phyloP scores from a whole-genome alignment of 371 early-diverging fungal species.

The Mortierella sp. region DNA sequence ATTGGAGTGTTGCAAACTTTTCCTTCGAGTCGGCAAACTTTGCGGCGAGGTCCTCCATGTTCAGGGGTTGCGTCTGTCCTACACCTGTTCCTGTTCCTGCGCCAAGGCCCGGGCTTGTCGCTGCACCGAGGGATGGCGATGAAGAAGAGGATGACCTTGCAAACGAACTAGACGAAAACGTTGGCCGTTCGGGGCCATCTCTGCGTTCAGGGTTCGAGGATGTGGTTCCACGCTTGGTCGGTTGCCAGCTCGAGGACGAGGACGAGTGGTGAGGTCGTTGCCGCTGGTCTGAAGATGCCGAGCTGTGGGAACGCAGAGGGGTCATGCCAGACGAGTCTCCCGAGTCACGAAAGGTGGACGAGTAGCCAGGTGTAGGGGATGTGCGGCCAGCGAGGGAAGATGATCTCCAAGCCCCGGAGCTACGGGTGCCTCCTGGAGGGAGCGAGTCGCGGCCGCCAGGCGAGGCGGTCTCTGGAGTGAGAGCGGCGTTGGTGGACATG shows the following conservation, averaged over 20 bases:
- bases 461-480: too few relatives aligned
- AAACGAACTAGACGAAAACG: slow-evolving; percentile 8
- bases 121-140: slow-evolving; percentile 1
- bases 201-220: background rate
- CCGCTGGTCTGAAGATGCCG: slow-evolving; percentile 12
- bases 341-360: slow-evolving; percentile 5
- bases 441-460: slow-evolving; percentile 26
- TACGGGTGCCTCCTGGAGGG: too few relatives aligned
- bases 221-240: background rate
- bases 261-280: slow-evolving; percentile 4
- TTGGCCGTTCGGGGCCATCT: slow-evolving; percentile 6
- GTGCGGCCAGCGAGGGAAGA: too few relatives aligned
- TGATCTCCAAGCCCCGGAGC: too few relatives aligned
- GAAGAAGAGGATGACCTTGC: slow-evolving; percentile 10
- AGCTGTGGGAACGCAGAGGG: slow-evolving; percentile 11
- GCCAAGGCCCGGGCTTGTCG: slow-evolving; percentile 3
- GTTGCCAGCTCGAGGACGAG: background rate
- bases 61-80: slow-evolving; percentile 28
- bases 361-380: slow-evolving; percentile 13
- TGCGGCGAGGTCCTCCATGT: slow-evolving; percentile 42
- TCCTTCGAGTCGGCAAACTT: slow-evolving; percentile 41
- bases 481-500: too few relatives aligned
- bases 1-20: slow-evolving; percentile 34
- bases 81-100: slow-evolving; percentile 4
- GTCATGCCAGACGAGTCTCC: slow-evolving; percentile 12